Evolutionary conservation across 441 rosid species (phyloP).

Genomic region (Pelargonium myrrhifolium): DNA sequence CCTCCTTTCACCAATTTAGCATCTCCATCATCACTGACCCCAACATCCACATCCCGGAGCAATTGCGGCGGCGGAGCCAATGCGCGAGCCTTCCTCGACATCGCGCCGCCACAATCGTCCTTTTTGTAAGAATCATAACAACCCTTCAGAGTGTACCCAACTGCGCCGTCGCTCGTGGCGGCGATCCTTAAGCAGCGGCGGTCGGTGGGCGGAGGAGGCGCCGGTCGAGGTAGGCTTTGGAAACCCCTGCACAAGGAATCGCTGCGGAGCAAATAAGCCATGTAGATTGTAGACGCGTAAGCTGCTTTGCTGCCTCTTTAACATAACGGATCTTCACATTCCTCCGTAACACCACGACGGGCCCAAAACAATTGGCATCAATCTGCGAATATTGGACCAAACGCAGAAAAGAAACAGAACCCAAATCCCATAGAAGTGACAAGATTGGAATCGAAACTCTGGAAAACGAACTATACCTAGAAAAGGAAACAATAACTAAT

Average conservation of each 20-base stretch:
- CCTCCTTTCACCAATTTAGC: conserved; percentile 33
- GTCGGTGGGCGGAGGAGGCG: conserved; percentile 9
- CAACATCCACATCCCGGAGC: conserved; percentile 39
- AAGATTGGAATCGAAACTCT: background rate
- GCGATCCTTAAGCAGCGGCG: conserved; percentile 16
- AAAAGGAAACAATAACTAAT: background rate
- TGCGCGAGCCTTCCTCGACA: conserved; percentile 36
- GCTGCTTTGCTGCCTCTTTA: background rate
- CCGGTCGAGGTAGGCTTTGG: conserved; percentile 24
- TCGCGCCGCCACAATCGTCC: conserved; percentile 6
- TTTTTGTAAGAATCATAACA: conserved; percentile 41
- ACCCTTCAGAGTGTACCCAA: conserved; percentile 39
- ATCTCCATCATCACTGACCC: conserved; percentile 23
- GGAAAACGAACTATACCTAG: background rate
- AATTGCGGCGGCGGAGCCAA: conserved; percentile 34
- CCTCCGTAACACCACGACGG: background rate
- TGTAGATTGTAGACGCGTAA: conserved; percentile 21
- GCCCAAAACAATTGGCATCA: background rate
- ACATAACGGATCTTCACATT: conserved; percentile 6
- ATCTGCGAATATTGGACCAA: background rate
- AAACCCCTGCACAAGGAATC: conserved; percentile 35
- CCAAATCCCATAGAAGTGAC: background rate
- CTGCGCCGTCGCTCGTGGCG: conserved; percentile 18
- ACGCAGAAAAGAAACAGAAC: background rate
- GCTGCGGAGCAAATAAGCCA: conserved; percentile 39